Percentiles rank a stretch among this genome's conserved stretches.
These are phyloP conservation scores for Sugiyamaella marilandica DNA, from an alignment of 805 yeast genomes.

Conservation along the genomic window DNA sequence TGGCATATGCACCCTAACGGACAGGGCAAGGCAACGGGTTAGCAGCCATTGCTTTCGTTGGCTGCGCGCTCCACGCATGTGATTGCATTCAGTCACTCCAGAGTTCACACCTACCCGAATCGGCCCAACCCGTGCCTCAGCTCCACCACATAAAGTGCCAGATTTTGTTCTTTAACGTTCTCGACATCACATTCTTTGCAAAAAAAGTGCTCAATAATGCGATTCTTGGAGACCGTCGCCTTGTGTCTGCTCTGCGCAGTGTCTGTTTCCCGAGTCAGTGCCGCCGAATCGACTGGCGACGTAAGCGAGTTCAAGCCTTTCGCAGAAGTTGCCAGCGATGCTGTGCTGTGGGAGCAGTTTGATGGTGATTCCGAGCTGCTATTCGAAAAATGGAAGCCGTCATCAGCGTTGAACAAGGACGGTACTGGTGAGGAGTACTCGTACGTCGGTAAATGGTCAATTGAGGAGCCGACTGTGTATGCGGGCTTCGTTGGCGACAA, in stretches of 20 bases:
- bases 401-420: constrained; percentile 42
- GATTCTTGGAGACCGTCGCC: constrained; percentile 5
- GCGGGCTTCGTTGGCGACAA: constrained; percentile 62
- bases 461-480: constrained; percentile 56
- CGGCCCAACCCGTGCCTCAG: not conserved
- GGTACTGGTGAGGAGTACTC: constrained; percentile 40
- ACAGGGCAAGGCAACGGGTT: not conserved
- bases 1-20: constrained; percentile 1
- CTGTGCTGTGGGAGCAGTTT: constrained; percentile 66
- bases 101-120: not conserved
- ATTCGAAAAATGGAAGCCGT: constrained; percentile 49
- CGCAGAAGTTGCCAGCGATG: constrained; percentile 6
- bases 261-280: not conserved
- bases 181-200: not conserved
- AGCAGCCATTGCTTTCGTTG: not conserved
- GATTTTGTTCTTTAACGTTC: not conserved
- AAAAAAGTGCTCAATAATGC: not conserved
- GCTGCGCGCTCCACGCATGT: not conserved
- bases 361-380: constrained; percentile 33
- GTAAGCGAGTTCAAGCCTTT: constrained; percentile 5
- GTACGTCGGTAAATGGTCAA: constrained; percentile 71
- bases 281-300: not conserved
- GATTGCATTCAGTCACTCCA: constrained; percentile 1
- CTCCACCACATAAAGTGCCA: not conserved
- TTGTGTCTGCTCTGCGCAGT: not conserved